A percentile compares a stretch with the other conserved stretches of the same genome.
Evolutionary conservation across 768 basidiomycete genomes (phyloP).

Genomic region (Leccinum boreale): DNA sequence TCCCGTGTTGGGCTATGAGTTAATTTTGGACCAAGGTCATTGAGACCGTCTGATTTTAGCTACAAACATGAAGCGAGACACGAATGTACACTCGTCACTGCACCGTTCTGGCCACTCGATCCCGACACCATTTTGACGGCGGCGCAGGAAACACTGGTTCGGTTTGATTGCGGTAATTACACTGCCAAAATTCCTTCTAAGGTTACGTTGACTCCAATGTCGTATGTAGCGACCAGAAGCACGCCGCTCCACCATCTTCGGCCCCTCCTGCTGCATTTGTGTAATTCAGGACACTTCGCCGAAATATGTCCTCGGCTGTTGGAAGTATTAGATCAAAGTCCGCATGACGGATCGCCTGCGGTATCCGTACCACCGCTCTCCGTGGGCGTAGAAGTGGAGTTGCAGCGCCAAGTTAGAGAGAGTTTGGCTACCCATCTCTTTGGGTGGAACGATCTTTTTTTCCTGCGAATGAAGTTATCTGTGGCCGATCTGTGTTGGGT

Average conservation of each 20-base stretch:
- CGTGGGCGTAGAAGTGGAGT: constrained; percentile 30
- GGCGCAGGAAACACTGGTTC: constrained; percentile 26
- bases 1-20: constrained; percentile 17
- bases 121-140: constrained; percentile 27
- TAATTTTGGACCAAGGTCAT: constrained; percentile 34
- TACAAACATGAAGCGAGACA: constrained; percentile 74
- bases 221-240: constrained; percentile 19
- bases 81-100: constrained; percentile 49
- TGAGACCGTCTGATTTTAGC: constrained; percentile 69
- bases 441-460: constrained; percentile 54
- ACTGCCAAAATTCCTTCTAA: neutral
- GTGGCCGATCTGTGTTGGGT: constrained; percentile 45
- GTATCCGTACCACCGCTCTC: constrained; percentile 32
- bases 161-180: constrained; percentile 41
- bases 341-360: constrained; percentile 33
- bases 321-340: constrained; percentile 36
- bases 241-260: constrained; percentile 28
- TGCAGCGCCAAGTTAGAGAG: constrained; percentile 44
- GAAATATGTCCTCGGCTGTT: constrained; percentile 44
- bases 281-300: constrained; percentile 34
- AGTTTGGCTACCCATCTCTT: constrained; percentile 58
- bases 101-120: constrained; percentile 50
- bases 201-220: constrained; percentile 7
- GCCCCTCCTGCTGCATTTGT: constrained; percentile 34
- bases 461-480: constrained; percentile 54